A percentile compares a stretch with the other conserved stretches of the same genome.
phyloP scores from a whole-genome alignment of 495 filamentous ascomycete genomes.

The Daldinia grandis region DNA sequence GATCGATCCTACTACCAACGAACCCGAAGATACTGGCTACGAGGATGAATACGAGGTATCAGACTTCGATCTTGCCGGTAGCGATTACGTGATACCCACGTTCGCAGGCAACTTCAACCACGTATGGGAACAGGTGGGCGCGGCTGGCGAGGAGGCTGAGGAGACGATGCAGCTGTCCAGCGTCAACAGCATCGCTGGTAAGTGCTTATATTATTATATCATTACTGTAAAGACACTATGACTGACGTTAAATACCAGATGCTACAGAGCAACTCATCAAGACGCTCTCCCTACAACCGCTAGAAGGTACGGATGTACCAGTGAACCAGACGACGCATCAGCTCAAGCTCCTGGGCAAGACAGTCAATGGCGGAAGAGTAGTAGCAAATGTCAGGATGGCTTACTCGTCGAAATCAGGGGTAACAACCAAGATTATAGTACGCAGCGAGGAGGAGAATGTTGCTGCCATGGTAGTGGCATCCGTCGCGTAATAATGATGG shows the following conservation, averaged over 20 bases:
- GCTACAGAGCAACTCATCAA: slow-evolving; percentile 91
- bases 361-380: slow-evolving; percentile 87
- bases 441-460: slow-evolving; percentile 93
- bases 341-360: slow-evolving; percentile 96
- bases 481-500: slow-evolving; percentile 72
- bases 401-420: slow-evolving; percentile 87
- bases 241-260: slow-evolving; percentile 68
- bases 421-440: slow-evolving; percentile 92
- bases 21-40: slow-evolving; percentile 91
- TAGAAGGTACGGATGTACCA: slow-evolving; percentile 91
- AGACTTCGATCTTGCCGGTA: slow-evolving; percentile 88
- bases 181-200: slow-evolving; percentile 93
- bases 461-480: slow-evolving; percentile 82
- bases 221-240: neutral
- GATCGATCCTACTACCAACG: slow-evolving; percentile 92
- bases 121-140: slow-evolving; percentile 94
- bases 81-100: slow-evolving; percentile 91
- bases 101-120: slow-evolving; percentile 96
- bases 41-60: slow-evolving; percentile 98
- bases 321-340: slow-evolving; percentile 90
- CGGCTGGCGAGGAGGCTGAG: slow-evolving; percentile 84
- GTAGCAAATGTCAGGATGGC: slow-evolving; percentile 92
- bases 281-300: slow-evolving; percentile 86
- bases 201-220: slow-evolving; percentile 60
- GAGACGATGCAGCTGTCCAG: slow-evolving; percentile 91